phyloP scores from a whole-genome alignment of 805 yeast species.

The Pichia sporocuriosa region DNA sequence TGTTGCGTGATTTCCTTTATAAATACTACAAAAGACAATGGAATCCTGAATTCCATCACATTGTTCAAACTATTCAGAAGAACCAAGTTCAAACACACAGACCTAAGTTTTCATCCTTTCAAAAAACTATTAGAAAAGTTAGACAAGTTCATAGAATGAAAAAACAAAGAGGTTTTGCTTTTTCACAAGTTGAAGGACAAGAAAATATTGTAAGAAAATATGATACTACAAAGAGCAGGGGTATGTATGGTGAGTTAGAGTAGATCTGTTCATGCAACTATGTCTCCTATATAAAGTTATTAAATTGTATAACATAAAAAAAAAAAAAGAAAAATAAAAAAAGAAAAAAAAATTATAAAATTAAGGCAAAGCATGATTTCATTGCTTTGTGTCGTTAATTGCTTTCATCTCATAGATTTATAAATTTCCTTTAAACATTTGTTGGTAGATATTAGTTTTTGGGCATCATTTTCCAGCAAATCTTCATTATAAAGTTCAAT shows the following conservation, averaged over 20 bases:
- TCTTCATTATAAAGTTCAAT: not conserved
- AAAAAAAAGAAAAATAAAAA: too few relatives aligned
- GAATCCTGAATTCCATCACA: constrained; percentile 86
- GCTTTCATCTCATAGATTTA: too few relatives aligned
- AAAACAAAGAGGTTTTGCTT: constrained; percentile 97
- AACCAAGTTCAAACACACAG: constrained; percentile 87
- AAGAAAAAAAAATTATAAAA: too few relatives aligned
- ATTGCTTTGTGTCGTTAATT: too few relatives aligned
- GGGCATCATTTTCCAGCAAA: not conserved
- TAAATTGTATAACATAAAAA: too few relatives aligned
- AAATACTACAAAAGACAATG: constrained; percentile 90
- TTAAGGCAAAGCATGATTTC: too few relatives aligned
- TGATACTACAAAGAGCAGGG: constrained; percentile 75
- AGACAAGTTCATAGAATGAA: constrained; percentile 98
- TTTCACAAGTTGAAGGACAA: constrained; percentile 93
- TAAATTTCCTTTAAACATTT: not conserved
- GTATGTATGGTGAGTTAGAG: constrained; percentile 29
- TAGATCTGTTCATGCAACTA: constrained; percentile 3
- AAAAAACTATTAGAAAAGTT: constrained; percentile 92
- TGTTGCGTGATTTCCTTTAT: constrained; percentile 87
- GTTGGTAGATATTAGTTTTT: constrained; percentile 15
- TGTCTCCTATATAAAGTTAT: too few relatives aligned
- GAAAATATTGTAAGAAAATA: constrained; percentile 87
- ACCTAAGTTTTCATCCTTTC: constrained; percentile 96
- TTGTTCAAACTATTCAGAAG: constrained; percentile 95